Percentiles rank a stretch among this genome's conserved stretches.
Evolutionary conservation across 2,329 filamentous ascomycete species (phyloP).

Genomic region (Cercospora berteroae): DNA sequence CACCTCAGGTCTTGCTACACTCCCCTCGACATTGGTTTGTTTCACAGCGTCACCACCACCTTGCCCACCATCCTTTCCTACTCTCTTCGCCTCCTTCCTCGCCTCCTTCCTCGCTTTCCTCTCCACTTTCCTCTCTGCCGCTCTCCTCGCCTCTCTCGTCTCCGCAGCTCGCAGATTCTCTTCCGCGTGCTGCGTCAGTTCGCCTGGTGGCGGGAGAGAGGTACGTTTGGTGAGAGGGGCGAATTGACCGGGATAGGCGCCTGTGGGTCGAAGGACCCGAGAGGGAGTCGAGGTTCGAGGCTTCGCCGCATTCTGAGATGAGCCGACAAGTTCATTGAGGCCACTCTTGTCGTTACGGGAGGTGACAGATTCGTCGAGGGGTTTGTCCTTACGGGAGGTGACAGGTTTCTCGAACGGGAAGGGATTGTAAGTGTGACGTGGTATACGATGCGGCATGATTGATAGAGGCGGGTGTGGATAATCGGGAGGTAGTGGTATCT

Average conservation of each 20-base stretch:
- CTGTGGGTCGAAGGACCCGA: not conserved
- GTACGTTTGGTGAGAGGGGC: not conserved
- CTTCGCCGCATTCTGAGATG: too few species aligned
- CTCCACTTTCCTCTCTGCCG: not conserved
- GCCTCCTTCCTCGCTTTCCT: not conserved
- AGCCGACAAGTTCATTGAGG: too few species aligned
- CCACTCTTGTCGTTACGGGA: too few species aligned
- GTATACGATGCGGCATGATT: too few species aligned
- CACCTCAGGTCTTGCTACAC: too few species aligned
- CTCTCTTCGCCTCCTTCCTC: not conserved
- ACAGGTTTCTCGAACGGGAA: not conserved
- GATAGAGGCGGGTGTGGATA: not conserved
- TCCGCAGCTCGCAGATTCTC: not conserved
- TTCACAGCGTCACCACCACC: too few species aligned
- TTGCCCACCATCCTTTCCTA: not conserved
- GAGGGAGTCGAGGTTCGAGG: too few species aligned
- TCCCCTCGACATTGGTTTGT: too few species aligned
- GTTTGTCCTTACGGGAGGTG: not conserved
- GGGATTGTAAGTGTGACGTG: not conserved
- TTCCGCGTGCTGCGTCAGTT: not conserved
- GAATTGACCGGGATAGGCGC: not conserved
- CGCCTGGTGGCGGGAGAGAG: slow-evolving; percentile 1
- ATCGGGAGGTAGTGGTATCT: not conserved
- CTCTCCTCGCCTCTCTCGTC: not conserved
- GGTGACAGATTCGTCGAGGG: too few species aligned